Evolutionary conservation across 78 protist genomes (phyloP).

Genomic region (Corallochytrium limacisporum): DNA sequence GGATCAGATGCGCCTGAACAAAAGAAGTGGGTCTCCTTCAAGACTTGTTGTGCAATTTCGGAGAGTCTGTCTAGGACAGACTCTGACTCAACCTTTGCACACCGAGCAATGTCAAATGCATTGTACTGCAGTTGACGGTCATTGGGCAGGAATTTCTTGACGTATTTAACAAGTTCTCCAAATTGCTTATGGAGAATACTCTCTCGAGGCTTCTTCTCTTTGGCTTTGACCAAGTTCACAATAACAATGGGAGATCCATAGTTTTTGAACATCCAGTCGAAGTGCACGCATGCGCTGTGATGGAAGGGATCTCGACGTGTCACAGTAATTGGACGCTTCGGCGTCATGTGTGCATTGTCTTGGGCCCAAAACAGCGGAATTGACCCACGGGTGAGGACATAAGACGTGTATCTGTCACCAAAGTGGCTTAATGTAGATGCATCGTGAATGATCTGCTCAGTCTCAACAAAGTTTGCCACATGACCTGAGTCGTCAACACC

Average conservation of each 20-base stretch:
- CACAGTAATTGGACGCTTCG: slow-evolving; percentile 27
- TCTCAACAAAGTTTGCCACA: slow-evolving; percentile 94
- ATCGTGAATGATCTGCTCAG: slow-evolving; percentile 80
- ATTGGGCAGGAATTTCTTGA: slow-evolving; percentile 30
- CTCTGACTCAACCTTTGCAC: not conserved
- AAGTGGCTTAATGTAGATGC: not conserved
- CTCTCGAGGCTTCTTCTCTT: slow-evolving; percentile 85
- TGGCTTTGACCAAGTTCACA: slow-evolving; percentile 61
- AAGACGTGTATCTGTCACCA: slow-evolving; percentile 11
- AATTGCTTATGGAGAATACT: slow-evolving; percentile 38
- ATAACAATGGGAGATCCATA: slow-evolving; percentile 71
- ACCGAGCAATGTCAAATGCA: slow-evolving; percentile 47
- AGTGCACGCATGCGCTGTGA: slow-evolving; percentile 68
- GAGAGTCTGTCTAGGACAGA: not conserved
- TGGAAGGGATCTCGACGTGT: slow-evolving; percentile 61
- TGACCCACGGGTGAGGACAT: slow-evolving; percentile 80
- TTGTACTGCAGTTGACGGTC: slow-evolving; percentile 9
- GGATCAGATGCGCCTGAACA: not conserved
- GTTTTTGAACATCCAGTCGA: slow-evolving; percentile 44
- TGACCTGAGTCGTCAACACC: slow-evolving; percentile 78
- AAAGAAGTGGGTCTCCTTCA: not conserved
- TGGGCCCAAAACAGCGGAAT: slow-evolving; percentile 93
- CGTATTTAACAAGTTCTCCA: slow-evolving; percentile 19
- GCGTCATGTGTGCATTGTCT: not conserved
- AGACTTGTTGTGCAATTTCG: not conserved